Conservation (phyloP, 441 rosid species). For the Capsella rubella region DNA sequence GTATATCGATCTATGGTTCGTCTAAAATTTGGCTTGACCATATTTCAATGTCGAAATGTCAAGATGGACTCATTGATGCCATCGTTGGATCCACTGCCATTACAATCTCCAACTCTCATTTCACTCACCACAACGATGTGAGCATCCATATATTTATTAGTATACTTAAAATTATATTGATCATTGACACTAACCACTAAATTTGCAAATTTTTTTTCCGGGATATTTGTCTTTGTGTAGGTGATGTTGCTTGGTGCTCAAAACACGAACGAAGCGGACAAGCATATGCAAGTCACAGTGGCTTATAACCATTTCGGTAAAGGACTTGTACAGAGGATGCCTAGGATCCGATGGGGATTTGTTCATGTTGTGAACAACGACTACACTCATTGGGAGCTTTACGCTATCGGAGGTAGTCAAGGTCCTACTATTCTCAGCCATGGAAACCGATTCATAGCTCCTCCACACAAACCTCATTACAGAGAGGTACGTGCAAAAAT, state of each 20-base stretch:
- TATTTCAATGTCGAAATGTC: slow-evolving; percentile 57
- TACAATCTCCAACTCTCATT: slow-evolving; percentile 72
- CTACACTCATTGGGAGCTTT: slow-evolving; percentile 79
- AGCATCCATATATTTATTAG: background rate
- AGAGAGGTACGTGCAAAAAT: slow-evolving; percentile 31
- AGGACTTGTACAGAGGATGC: slow-evolving; percentile 90
- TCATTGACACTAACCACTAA: background rate
- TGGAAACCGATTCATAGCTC: slow-evolving; percentile 75
- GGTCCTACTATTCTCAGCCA: slow-evolving; percentile 75
- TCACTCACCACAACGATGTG: slow-evolving; percentile 66
- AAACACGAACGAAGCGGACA: slow-evolving; percentile 51
- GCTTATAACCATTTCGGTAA: slow-evolving; percentile 90
- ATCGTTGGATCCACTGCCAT: slow-evolving; percentile 62
- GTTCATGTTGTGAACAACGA: slow-evolving; percentile 84
- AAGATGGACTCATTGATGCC: slow-evolving; percentile 66
- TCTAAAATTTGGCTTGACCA: slow-evolving; percentile 69
- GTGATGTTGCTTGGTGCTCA: slow-evolving; percentile 80
- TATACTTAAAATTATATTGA: background rate
- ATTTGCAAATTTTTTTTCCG: background rate
- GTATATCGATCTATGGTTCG: slow-evolving; percentile 46
- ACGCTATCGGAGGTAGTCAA: slow-evolving; percentile 76
- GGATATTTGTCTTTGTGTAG: slow-evolving; percentile 43
- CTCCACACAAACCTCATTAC: slow-evolving; percentile 39
- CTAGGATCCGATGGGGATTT: slow-evolving; percentile 78
- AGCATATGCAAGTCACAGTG: slow-evolving; percentile 77